These are phyloP conservation scores for Nicotiana otophora DNA, from an alignment of 257 asterid genomes.

Conservation along the genomic window DNA sequence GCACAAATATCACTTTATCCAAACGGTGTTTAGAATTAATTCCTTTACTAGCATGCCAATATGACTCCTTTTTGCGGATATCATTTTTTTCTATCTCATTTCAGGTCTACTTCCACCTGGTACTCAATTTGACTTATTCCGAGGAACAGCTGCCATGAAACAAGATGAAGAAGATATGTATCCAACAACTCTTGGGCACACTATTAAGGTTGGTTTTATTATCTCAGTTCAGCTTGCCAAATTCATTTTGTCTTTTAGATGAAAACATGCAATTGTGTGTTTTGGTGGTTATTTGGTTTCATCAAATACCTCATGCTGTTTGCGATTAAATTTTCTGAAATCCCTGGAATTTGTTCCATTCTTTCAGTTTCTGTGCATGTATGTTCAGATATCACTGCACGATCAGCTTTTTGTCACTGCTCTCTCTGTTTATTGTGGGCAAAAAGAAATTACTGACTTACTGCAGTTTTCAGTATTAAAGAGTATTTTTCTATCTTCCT, in stretches of 20 bases:
- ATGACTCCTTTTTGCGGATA: neutral
- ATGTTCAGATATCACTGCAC: neutral
- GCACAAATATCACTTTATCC: neutral
- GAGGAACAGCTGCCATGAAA: slow-evolving; percentile 98
- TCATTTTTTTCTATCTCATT: neutral
- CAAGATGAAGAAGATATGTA: slow-evolving; percentile 94
- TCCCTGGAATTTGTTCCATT: neutral
- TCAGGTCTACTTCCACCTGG: slow-evolving; percentile 98
- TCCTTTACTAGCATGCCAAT: neutral
- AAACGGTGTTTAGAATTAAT: neutral
- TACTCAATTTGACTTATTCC: slow-evolving; percentile 88
- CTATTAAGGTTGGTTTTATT: slow-evolving; percentile 55
- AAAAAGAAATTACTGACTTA: neutral
- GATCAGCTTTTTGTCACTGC: neutral
- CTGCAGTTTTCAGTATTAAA: neutral
- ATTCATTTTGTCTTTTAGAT: slow-evolving; percentile 4
- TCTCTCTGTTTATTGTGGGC: neutral
- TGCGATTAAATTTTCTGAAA: neutral
- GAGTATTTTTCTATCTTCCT: no score
- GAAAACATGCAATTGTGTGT: slow-evolving; percentile 1
- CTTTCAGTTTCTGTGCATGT: neutral
- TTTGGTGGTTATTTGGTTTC: neutral
- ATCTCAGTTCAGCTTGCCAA: neutral
- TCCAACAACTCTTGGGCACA: slow-evolving; percentile 86
- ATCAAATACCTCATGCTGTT: neutral